Conservation (phyloP, 371 early-diverging fungal species). For the Aphelidium insulamus region DNA sequence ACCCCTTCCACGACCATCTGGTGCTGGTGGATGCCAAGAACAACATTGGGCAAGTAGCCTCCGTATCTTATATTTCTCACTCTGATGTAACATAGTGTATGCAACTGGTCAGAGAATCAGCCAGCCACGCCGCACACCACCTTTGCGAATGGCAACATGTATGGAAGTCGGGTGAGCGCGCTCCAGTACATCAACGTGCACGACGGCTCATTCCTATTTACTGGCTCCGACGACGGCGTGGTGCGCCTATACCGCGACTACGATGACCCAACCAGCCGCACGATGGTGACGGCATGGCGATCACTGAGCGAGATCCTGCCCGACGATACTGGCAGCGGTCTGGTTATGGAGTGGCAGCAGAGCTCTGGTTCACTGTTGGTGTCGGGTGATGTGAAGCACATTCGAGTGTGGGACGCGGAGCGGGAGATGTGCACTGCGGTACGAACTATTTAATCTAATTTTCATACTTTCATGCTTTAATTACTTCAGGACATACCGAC, state of each 20-base stretch:
- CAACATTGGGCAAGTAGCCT: constrained; percentile 20
- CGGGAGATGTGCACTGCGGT: constrained; percentile 45
- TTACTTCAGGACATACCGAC: constrained; percentile 39
- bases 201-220: not conserved
- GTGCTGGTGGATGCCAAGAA: constrained; percentile 38
- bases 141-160: constrained; percentile 40
- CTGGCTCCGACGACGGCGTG: constrained; percentile 41
- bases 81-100: constrained; percentile 21
- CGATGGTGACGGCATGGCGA: constrained; percentile 50
- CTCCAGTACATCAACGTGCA: constrained; percentile 15
- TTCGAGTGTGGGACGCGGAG: constrained; percentile 66
- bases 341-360: constrained; percentile 63
- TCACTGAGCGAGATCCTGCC: constrained; percentile 42
- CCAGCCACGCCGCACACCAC: constrained; percentile 35
- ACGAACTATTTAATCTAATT: constrained; percentile 6
- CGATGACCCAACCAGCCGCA: constrained; percentile 28
- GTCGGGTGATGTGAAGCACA: constrained; percentile 42
- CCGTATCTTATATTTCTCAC: not conserved
- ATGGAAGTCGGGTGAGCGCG: constrained; percentile 22
- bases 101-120: constrained; percentile 44
- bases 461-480: not conserved
- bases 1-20: constrained; percentile 53
- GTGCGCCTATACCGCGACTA: constrained; percentile 51
- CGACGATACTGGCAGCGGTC: constrained; percentile 27
- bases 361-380: constrained; percentile 35